phyloP scores from a whole-genome alignment of 148 eudicot genomes.

The Fagopyrum esculentum region DNA sequence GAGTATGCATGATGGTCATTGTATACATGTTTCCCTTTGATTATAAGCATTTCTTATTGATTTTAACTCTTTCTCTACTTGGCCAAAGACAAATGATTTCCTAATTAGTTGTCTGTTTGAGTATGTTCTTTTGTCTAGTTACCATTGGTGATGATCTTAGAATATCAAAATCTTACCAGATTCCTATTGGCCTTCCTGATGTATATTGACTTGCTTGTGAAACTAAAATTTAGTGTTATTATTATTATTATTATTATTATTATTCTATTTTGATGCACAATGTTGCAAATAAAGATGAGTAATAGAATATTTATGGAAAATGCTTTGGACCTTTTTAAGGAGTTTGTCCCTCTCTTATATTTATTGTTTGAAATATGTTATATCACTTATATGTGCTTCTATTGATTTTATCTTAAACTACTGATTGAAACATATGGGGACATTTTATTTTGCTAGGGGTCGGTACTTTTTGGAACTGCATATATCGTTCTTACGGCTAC shows the following conservation, averaged over 20 bases:
- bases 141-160: not conserved
- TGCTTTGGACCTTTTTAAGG: not conserved
- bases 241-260: too few species aligned
- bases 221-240: not conserved
- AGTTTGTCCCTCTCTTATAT: not conserved
- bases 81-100: not conserved
- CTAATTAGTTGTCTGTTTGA: not conserved
- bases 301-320: not conserved
- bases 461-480: slow-evolving; percentile 90
- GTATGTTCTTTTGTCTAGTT: not conserved
- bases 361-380: not conserved
- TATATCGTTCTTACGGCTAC: slow-evolving; percentile 83
- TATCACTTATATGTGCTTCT: too few species aligned
- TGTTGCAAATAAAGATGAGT: not conserved
- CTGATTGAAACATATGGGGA: not conserved
- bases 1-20: not conserved
- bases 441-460: slow-evolving; percentile 50
- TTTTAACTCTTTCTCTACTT: not conserved
- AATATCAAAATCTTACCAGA: not conserved
- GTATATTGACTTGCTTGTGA: not conserved
- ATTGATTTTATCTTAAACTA: not conserved
- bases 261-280: not conserved
- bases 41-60: not conserved
- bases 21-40: not conserved
- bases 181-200: not conserved